Percentiles rank a stretch among this genome's conserved stretches.
Conservation (phyloP, 2,329 filamentous ascomycete genomes). For the Cordyceps cateniannulata region DNA sequence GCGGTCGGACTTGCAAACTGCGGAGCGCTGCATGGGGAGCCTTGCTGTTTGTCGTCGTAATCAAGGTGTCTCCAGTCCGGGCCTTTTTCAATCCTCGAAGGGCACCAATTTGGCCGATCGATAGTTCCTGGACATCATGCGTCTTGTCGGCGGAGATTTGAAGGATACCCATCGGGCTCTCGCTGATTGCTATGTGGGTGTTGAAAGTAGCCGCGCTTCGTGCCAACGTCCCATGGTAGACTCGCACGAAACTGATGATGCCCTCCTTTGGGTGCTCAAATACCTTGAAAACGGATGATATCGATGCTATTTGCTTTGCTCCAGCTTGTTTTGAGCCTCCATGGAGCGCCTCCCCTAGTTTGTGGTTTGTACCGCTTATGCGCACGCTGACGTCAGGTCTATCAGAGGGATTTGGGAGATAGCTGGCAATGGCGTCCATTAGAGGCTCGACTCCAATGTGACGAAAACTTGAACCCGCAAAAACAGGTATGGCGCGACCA, state of each 20-base stretch:
- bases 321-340: constrained; percentile 30
- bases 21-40: constrained; percentile 63
- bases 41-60: constrained; percentile 59
- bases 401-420: constrained; percentile 77
- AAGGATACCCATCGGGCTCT: constrained; percentile 72
- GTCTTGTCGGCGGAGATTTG: constrained; percentile 88
- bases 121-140: constrained; percentile 73
- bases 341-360: constrained; percentile 32
- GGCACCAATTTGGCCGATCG: constrained; percentile 87
- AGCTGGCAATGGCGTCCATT: constrained; percentile 80
- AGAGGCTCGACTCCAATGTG: constrained; percentile 93
- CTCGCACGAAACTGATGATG: constrained; percentile 83
- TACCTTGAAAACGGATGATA: constrained; percentile 85
- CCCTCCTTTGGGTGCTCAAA: constrained; percentile 81
- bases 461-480: constrained; percentile 85
- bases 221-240: constrained; percentile 77
- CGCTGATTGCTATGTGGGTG: constrained; percentile 71
- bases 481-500: constrained; percentile 74
- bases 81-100: constrained; percentile 84
- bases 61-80: constrained; percentile 88
- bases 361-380: constrained; percentile 47
- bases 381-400: constrained; percentile 73
- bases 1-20: constrained; percentile 76
- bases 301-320: constrained; percentile 32
- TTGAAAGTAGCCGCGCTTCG: constrained; percentile 77